Evolutionary conservation across 441 rosid genomes (phyloP), one percentile per base, ranked within the genome.

Genomic region (Capsella rubella): DNA sequence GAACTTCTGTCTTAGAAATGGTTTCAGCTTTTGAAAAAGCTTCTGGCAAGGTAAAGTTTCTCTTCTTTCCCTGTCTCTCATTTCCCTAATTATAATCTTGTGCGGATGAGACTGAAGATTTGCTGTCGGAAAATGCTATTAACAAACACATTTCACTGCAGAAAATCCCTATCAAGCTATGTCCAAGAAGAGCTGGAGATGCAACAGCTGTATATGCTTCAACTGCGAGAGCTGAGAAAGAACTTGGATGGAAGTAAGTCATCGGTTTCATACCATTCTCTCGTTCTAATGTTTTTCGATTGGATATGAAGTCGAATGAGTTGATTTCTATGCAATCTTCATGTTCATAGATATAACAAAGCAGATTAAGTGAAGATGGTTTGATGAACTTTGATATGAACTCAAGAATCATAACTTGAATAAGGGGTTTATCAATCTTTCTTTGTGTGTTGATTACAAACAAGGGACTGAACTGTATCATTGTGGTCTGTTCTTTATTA

Each of bases 151-250:
- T 47, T 54, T 29, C 15, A 34, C 6, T 85, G 69, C 88, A 95
- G 98, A 89, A 87, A 87, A 95, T 95, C 67, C 98, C 97, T 1
- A 27, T 82, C 46, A 93, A 93, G 80, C 74, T 87, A 2, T 93
- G 97, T 74, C 91, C 92, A 50, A 87, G 97, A 82, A 90, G 97
- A 69, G 85, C 92, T 8, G 99, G 97, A 77, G 97, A 95, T 78
- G 98, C 97, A 59, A 93, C 97, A 21, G 88, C 82, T 40, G 98
- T 95, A 15, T 93, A 86, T 67, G 96, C 98, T 60, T 84, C 94
- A 13, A 90, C 90, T 2, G 85, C 83, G 62, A 87, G 76, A 81
- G 98, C 99, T 62, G 80, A 85, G 64, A 90, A 72, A 74, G 97
- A 95, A 82, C 99, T 95, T 13, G 89, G 90, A 52, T 95, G 98